A percentile compares a stretch with the other conserved stretches of the same genome.
Evolutionary conservation across 345 rosid genomes (phyloP).

Genomic region (Alliaria petiolata): DNA sequence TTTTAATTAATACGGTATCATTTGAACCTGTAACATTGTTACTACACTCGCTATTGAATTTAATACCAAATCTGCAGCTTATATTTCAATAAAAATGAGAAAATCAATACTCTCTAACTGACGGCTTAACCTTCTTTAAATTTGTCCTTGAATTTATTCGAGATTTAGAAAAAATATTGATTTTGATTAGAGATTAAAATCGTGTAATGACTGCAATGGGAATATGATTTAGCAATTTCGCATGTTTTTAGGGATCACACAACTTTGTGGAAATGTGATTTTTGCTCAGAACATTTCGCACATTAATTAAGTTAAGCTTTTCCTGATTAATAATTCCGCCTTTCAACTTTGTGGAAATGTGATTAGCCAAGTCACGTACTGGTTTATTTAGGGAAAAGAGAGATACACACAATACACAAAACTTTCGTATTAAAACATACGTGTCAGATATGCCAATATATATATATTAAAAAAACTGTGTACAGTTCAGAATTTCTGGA

Average conservation of each 20-base stretch:
- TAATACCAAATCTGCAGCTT: too few species aligned
- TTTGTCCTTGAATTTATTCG: too few species aligned
- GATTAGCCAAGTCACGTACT: background rate
- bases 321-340: background rate
- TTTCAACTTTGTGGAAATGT: background rate
- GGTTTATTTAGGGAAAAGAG: background rate
- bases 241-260: background rate
- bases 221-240: background rate
- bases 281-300: background rate
- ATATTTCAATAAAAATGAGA: too few species aligned
- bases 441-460: background rate
- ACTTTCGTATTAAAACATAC: too few species aligned
- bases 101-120: too few species aligned
- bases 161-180: too few species aligned
- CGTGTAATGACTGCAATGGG: background rate
- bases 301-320: too few species aligned
- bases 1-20: too few species aligned
- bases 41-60: too few species aligned
- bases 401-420: background rate
- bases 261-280: too few species aligned
- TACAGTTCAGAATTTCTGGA: constrained; percentile 7
- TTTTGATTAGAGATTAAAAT: background rate
- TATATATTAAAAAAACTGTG: background rate
- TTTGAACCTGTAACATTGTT: too few species aligned
- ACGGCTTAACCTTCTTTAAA: too few species aligned